phyloP scores from a whole-genome alignment of 2,329 filamentous ascomycete species.

The Chaetomiaceae sp. region DNA sequence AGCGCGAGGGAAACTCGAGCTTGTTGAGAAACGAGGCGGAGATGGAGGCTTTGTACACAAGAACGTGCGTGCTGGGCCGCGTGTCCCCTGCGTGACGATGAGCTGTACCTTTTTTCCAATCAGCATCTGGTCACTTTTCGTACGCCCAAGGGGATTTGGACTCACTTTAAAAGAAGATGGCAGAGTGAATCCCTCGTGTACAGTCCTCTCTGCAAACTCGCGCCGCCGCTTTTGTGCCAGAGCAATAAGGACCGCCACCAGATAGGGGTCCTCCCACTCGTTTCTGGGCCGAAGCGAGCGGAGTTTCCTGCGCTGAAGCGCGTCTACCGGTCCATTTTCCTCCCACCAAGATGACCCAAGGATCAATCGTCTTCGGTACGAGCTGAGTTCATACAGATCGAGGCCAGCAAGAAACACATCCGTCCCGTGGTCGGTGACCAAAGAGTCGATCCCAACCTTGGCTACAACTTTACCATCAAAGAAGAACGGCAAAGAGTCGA shows the following conservation, averaged over 20 bases:
- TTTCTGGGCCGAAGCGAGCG: not conserved
- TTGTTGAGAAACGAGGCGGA: not conserved
- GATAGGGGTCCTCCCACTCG: not conserved
- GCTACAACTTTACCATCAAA: not conserved
- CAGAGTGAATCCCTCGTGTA: too few species aligned
- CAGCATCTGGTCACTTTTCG: too few species aligned
- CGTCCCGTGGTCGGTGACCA: not conserved
- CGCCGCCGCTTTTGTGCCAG: not conserved
- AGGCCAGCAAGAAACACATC: not conserved
- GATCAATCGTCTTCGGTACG: not conserved
- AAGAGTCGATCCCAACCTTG: not conserved
- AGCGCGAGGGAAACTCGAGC: not conserved
- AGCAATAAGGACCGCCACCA: not conserved
- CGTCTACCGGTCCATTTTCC: not conserved
- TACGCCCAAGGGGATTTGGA: not conserved
- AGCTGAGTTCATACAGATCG: not conserved
- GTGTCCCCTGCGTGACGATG: too few species aligned
- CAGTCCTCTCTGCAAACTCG: not conserved
- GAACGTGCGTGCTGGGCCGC: not conserved
- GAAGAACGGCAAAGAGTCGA: not conserved
- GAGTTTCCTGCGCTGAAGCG: not conserved
- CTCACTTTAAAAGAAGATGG: not conserved
- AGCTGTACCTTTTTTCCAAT: too few species aligned
- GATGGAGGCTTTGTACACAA: not conserved
- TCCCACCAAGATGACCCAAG: not conserved